Conservation (phyloP, 768 basidiomycete genomes). For the Xerocomellus amylosporus region DNA sequence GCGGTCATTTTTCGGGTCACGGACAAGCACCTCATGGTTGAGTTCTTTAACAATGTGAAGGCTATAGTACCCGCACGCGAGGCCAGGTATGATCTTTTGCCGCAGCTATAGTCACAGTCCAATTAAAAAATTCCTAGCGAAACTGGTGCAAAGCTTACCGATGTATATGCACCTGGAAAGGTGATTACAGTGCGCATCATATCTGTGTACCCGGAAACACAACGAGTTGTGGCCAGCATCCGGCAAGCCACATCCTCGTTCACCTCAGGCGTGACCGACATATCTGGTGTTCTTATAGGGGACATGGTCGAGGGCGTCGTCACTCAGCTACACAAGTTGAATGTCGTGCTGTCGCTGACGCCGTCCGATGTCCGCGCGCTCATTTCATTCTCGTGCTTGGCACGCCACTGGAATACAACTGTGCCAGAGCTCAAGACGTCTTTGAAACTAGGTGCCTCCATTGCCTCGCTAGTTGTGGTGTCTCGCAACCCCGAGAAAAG, state of each 20-base stretch:
- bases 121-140: constrained; percentile 50
- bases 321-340: constrained; percentile 82
- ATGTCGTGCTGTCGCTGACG: constrained; percentile 69
- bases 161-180: constrained; percentile 74
- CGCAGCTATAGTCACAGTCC: background rate
- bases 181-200: constrained; percentile 83
- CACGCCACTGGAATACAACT: constrained; percentile 69
- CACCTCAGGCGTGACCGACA: constrained; percentile 51
- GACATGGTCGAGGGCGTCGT: constrained; percentile 67
- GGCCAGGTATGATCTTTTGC: constrained; percentile 58
- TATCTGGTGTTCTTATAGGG: constrained; percentile 75
- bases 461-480: constrained; percentile 83
- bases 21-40: constrained; percentile 78
- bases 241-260: constrained; percentile 66
- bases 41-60: constrained; percentile 87
- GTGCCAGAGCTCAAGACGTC: constrained; percentile 60
- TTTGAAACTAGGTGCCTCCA: constrained; percentile 64
- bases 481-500: constrained; percentile 83
- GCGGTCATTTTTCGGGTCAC: constrained; percentile 82
- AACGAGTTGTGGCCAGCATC: constrained; percentile 79
- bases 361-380: constrained; percentile 73
- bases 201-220: constrained; percentile 52
- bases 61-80: constrained; percentile 80
- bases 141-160: constrained; percentile 51
- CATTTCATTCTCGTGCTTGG: constrained; percentile 83